Base-by-base conservation (phyloP, 306 rosid species). In the Medicago ruthenica region DNA sequence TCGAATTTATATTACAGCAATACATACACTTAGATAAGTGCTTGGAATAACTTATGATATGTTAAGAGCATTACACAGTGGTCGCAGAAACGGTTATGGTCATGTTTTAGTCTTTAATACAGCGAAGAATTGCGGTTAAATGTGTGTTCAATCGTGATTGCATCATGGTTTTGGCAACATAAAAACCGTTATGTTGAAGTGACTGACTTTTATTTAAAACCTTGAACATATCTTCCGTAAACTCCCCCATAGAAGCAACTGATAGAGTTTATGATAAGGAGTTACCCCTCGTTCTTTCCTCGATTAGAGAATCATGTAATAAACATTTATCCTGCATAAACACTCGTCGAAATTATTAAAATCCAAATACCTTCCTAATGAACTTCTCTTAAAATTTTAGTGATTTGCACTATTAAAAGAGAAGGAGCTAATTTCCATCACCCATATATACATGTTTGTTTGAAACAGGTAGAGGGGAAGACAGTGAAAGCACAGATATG, bases 401-500 rank as follows among this genome's bases (percentile, higher is more conserved):
- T 55, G 62, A 55, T 55, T 10, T 55, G 7, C 7, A 20, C 8
- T 20, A 18, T 20, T 9, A 5, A 55, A 55, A 18, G 9, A 21
- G 8, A 20, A 4, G 2, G 8, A 55, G 4, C 62, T 20, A 57
- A 57, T 21, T 57, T 57, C 62, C 7, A 10, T 9, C 15, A 9
- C 62, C 62, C 2, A 57, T 57, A 57, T 57, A 57, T 9, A 57
- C 15, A 20, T 1, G n/a, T 7, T 50, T 64, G 40, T 36, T 50
- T 50, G 50, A 60, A 39, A 73, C 83, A 91, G 93, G 87, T 91
- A 37, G 93, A 91, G 76, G 93, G 96, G 57, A 88, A 91, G 87
- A 91, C 96, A 4, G 88, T 87, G 57, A 91, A 91, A 74, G 96
- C 96, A 53, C 96, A 91, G 79, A 91, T 91, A 87, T 91, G 96